phyloP scores from a whole-genome alignment of 129 eudicot species.

The Artemisia tridentata region DNA sequence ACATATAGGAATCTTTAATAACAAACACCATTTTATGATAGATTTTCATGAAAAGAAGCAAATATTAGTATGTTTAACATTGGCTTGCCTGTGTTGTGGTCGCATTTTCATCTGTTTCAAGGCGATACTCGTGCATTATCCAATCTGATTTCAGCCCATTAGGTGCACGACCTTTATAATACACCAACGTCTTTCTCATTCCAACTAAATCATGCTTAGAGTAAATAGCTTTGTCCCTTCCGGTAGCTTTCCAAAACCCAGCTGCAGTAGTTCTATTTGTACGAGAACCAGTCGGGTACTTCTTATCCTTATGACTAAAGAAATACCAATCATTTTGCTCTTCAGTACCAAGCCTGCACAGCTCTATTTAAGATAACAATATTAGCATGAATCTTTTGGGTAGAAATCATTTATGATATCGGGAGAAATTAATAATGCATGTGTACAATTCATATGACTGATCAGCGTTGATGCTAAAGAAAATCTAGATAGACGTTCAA shows the following conservation, averaged over 20 bases:
- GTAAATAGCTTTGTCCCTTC: slow-evolving; percentile 87
- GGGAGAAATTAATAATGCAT: neutral
- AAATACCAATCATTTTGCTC: slow-evolving; percentile 91
- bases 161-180: slow-evolving; percentile 92
- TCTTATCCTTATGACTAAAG: slow-evolving; percentile 93
- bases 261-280: slow-evolving; percentile 91
- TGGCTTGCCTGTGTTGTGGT: slow-evolving; percentile 63
- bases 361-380: slow-evolving; percentile 40
- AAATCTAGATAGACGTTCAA: too few relatives aligned
- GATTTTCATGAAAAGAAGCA: neutral
- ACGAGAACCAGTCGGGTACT: slow-evolving; percentile 89
- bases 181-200: slow-evolving; percentile 91
- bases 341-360: slow-evolving; percentile 80
- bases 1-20: too few relatives aligned
- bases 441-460: neutral
- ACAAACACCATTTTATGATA: neutral
- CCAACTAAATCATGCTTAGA: slow-evolving; percentile 82
- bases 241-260: slow-evolving; percentile 98
- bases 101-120: slow-evolving; percentile 83
- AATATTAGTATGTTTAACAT: neutral
- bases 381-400: neutral
- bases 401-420: neutral
- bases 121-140: slow-evolving; percentile 96
- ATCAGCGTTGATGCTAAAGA: neutral
- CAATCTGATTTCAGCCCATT: slow-evolving; percentile 92